These are phyloP conservation scores for Helianthus tuberosus DNA, from an alignment of 129 eudicot genomes.

Conservation along the genomic window DNA sequence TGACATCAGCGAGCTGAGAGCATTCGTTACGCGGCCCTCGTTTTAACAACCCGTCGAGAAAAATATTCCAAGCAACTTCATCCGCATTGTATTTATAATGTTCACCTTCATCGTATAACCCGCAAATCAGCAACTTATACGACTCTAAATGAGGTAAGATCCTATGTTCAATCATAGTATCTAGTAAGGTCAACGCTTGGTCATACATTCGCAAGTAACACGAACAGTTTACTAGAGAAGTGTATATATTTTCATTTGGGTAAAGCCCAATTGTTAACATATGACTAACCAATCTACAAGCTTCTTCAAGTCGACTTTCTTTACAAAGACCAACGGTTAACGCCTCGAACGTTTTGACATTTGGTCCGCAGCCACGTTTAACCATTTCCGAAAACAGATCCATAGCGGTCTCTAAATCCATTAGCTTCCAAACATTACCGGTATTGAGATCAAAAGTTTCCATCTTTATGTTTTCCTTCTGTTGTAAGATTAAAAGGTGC, in stretches of 20 bases:
- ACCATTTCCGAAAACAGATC: slow-evolving; percentile 63
- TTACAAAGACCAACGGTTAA: slow-evolving; percentile 64
- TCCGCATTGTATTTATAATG: slow-evolving; percentile 56
- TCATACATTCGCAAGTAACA: slow-evolving; percentile 57
- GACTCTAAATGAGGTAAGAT: slow-evolving; percentile 52
- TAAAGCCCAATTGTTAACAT: slow-evolving; percentile 53
- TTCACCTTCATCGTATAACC: slow-evolving; percentile 58
- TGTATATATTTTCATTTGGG: slow-evolving; percentile 59
- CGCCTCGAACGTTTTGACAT: slow-evolving; percentile 50
- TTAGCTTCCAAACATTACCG: slow-evolving; percentile 71
- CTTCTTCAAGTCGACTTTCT: slow-evolving; percentile 63
- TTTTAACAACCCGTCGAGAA: slow-evolving; percentile 75
- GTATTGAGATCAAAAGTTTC: slow-evolving; percentile 36
- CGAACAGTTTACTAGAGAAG: slow-evolving; percentile 56
- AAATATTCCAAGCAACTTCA: slow-evolving; percentile 86
- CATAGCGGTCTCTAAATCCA: slow-evolving; percentile 55
- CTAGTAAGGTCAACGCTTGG: slow-evolving; percentile 54
- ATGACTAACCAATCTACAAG: slow-evolving; percentile 51
- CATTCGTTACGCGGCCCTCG: slow-evolving; percentile 54
- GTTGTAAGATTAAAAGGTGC: slow-evolving; percentile 47
- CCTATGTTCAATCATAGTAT: slow-evolving; percentile 46
- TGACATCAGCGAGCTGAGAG: slow-evolving; percentile 58
- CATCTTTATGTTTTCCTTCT: slow-evolving; percentile 20
- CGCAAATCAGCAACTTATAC: slow-evolving; percentile 59
- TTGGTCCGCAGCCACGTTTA: slow-evolving; percentile 54